Base-by-base conservation (phyloP, 257 asterid genomes). In the Plantago major region DNA sequence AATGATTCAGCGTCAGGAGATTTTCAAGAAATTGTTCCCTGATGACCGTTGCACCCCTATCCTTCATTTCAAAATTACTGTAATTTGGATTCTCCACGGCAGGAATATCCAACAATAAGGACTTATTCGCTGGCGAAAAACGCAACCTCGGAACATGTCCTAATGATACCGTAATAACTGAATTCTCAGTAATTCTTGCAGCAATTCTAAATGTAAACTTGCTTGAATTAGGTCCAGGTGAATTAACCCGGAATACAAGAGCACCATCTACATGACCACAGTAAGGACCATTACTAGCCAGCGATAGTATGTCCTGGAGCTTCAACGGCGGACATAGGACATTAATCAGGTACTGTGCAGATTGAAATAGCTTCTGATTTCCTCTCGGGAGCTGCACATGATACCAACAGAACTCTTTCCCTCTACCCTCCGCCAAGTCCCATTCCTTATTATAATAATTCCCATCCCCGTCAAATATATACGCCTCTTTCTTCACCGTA, bases 301-400 rank as follows among this genome's bases (percentile, higher is more conserved):
- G 83, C 22, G 99, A 89, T 17, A 89, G 87, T 44, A 93, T 93
- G 81, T 93, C 97, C 51, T 89, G 99, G 43, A 93, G 96, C 88
- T 89, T 93, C 22, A 89, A 52, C 11, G 99, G 99, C 3, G 99
- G 99, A 40, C 97, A 89, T 0, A 93, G 90, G 18, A 74, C 90
- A n/a, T 84, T 83, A n/a, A 93, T 93, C 17, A 93, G 94, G 62
- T 80, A 78, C 33, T 87, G 89, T 2, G 99, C 99, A 9, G 88
- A 84, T 44, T 89, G 96, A 0, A 93, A 79, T 0, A 87, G 87
- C 46, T 77, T 87, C 55, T 85, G 95, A 60, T 89, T 83, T 52
- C 87, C 94, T 71, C 87, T 93, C 0, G 97, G 96, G 44, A 93
- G 95, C 82, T 93, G 97, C 0, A 87, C 99, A 48, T 93, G 99